Conservation (phyloP, 1,284 basidiomycete genomes). For the Entoloma clypeatum region DNA sequence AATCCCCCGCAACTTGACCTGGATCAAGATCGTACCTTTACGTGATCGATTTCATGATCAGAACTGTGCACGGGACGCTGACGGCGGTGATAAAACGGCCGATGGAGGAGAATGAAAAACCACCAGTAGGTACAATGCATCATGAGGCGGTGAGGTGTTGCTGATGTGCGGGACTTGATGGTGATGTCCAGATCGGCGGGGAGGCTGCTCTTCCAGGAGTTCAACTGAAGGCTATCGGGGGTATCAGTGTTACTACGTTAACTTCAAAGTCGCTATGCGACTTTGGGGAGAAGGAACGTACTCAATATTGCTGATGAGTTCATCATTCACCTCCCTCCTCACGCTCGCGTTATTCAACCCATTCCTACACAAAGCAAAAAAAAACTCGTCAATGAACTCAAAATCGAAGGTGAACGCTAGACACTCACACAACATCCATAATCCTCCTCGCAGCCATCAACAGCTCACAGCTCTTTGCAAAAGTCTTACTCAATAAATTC, state of each 20-base stretch:
- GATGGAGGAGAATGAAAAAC: slow-evolving; percentile 61
- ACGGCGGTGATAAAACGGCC: slow-evolving; percentile 57
- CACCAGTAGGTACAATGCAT: slow-evolving; percentile 63
- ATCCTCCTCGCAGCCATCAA: slow-evolving; percentile 52
- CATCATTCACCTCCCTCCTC: slow-evolving; percentile 38
- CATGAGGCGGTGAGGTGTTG: slow-evolving; percentile 60
- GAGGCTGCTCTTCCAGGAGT: slow-evolving; percentile 56
- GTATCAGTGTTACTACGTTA: too few relatives aligned
- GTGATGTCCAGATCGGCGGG: slow-evolving; percentile 53
- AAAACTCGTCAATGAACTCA: slow-evolving; percentile 1
- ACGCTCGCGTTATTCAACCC: slow-evolving; percentile 37
- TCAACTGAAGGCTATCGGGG: slow-evolving; percentile 49
- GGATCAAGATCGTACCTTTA: slow-evolving; percentile 35
- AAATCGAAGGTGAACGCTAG: background rate
- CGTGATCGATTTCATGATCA: slow-evolving; percentile 46
- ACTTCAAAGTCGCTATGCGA: background rate
- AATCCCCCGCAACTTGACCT: background rate
- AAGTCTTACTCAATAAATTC: slow-evolving; percentile 47
- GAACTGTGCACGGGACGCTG: slow-evolving; percentile 36
- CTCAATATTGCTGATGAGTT: slow-evolving; percentile 54
- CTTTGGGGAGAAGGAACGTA: slow-evolving; percentile 23
- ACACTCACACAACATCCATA: slow-evolving; percentile 56
- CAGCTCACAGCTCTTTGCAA: slow-evolving; percentile 50
- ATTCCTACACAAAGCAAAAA: slow-evolving; percentile 32
- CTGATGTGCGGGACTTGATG: slow-evolving; percentile 42